Conservation (phyloP, 2,329 filamentous ascomycete species). For the Claviceps capensis region DNA sequence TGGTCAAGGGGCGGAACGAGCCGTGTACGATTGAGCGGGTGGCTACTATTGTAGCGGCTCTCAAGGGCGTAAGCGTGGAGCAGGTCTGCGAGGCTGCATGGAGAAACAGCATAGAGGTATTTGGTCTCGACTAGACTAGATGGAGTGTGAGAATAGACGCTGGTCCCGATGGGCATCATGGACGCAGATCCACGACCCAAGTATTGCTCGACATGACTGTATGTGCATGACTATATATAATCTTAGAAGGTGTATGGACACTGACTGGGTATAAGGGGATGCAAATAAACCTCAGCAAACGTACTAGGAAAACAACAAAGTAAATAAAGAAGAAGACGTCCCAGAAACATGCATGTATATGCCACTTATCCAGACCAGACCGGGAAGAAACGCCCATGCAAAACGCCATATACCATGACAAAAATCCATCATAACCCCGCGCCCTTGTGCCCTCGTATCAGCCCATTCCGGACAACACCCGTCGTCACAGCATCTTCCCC, state of each 20-base stretch:
- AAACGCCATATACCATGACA: constrained; percentile 6
- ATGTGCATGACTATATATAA: neutral
- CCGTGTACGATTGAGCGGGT: constrained; percentile 76
- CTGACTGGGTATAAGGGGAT: neutral
- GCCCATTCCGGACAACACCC: constrained; percentile 53
- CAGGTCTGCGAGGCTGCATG: constrained; percentile 79
- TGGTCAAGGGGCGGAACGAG: constrained; percentile 94
- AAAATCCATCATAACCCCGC: constrained; percentile 32
- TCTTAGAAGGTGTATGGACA: constrained; percentile 16
- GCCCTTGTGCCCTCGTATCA: constrained; percentile 45
- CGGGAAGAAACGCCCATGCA: neutral
- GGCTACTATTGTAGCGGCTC: constrained; percentile 73
- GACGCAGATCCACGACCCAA: neutral
- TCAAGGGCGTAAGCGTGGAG: constrained; percentile 68
- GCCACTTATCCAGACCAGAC: constrained; percentile 5
- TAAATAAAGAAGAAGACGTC: neutral
- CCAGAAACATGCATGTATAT: constrained; percentile 4
- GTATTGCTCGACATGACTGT: constrained; percentile 1
- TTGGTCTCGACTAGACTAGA: constrained; percentile 43
- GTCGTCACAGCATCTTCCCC: constrained; percentile 71
- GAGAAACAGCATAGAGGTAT: constrained; percentile 69
- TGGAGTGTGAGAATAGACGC: neutral
- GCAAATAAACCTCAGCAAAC: too few relatives aligned
- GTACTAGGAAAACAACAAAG: neutral
- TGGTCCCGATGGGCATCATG: neutral